Evolutionary conservation across 1,284 basidiomycete genomes (phyloP), one percentile per base, ranked within the genome.

Genomic region (Somion occarium): DNA sequence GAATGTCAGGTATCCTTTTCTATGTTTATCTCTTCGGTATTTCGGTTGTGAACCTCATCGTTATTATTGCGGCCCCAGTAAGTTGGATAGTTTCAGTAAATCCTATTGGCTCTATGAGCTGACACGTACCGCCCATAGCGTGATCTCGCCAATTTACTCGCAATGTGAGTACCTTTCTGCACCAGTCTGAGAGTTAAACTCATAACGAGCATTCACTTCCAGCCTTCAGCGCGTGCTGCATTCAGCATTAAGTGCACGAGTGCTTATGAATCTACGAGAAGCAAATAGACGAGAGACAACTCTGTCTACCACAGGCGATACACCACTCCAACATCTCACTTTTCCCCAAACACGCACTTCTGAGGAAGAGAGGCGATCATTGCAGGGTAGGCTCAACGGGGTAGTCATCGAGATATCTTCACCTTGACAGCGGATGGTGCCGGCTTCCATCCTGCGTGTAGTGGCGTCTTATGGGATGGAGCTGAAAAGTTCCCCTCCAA

Each of bases 61-160:
- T 53, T 11, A 45, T 49, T 15, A 42, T 48, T n/a, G 42, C 51
- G 7, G 51, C 51, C 34, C 51, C 51, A n/a, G 51, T 53, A 11
- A 22, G 50, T 46, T n/a, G 24, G 22, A 19, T 37, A 5, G 30
- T 34, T 34, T 24, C 30, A 23, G 11, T 26, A 13, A 44, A 34
- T 15, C 15, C 5, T 22, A 13, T 13, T 23, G 24, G 5, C n/a
- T 30, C 46, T 38, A 25, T 26, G 27, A n/a, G n/a, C 22, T 30
- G 19, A 26, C 49, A n/a, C n/a, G n/a, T n/a, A n/a, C 18, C 15
- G 9, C 19, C 51, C 38, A 34, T 23, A 55, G 53, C 23, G 20
- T 46, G 37, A 55, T 15, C 41, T 50, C 48, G 11, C 56, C 52
- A 46, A 50, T 37, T 3, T 57, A 45, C 50, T 55, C 19, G 48